A percentile compares a stretch with the other conserved stretches of the same genome.
Conservation (phyloP, 2,329 filamentous ascomycete genomes). For the Venturia aucupariae region DNA sequence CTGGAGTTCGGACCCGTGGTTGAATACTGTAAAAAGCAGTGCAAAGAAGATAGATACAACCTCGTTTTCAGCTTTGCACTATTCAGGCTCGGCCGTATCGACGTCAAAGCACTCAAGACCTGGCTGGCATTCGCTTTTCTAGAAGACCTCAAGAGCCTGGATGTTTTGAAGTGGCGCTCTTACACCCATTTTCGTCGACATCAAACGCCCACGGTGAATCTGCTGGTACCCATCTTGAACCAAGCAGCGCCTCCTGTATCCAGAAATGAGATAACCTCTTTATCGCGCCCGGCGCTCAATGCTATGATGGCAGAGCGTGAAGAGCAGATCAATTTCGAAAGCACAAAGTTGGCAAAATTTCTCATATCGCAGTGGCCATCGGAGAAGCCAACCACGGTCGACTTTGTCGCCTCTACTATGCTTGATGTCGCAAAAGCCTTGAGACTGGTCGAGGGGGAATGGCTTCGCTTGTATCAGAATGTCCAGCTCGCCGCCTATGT, state of each 20-base stretch:
- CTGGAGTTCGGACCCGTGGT: neutral
- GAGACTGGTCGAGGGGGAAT: slow-evolving; percentile 34
- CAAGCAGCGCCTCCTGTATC: neutral
- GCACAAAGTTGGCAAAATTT: neutral
- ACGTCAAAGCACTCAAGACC: neutral
- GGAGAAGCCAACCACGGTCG: slow-evolving; percentile 22
- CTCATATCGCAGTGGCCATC: slow-evolving; percentile 22
- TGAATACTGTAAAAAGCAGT: neutral
- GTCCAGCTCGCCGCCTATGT: slow-evolving; percentile 36
- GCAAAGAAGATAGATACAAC: neutral
- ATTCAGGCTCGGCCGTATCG: neutral
- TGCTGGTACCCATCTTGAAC: neutral
- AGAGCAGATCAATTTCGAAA: neutral
- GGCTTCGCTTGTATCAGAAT: slow-evolving; percentile 39
- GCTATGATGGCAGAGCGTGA: neutral
- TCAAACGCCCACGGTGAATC: neutral
- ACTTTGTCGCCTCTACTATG: slow-evolving; percentile 21
- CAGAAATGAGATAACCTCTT: neutral
- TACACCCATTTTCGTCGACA: neutral
- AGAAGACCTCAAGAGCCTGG: slow-evolving; percentile 20
- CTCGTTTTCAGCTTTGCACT: neutral
- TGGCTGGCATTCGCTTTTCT: neutral
- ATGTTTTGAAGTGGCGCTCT: slow-evolving; percentile 18
- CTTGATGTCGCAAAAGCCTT: slow-evolving; percentile 33
- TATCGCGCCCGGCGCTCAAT: neutral